These are phyloP conservation scores for Cyclanthera cordifolia DNA, from an alignment of 306 rosid genomes.

Conservation along the genomic window DNA sequence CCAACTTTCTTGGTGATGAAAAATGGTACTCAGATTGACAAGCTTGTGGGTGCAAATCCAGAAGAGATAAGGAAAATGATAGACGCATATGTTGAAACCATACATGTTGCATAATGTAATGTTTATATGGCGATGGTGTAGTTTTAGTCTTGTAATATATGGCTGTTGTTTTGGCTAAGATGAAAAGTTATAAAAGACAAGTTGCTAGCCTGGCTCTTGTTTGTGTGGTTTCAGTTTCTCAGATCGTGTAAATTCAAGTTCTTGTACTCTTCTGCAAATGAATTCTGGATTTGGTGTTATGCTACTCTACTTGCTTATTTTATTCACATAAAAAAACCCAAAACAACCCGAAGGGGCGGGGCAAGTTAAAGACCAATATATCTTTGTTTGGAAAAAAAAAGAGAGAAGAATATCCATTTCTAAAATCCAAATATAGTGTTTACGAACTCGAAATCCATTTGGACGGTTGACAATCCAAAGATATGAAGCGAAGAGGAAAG, in stretches of 20 bases:
- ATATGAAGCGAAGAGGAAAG: not conserved
- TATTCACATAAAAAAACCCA: not conserved
- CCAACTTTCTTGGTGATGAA: conserved; percentile 70
- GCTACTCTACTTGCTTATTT: not conserved
- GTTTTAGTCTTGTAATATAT: not conserved
- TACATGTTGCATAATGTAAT: conserved; percentile 29
- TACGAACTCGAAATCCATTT: not conserved
- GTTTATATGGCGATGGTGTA: not conserved
- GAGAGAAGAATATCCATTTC: too few species aligned
- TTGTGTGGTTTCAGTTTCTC: not conserved
- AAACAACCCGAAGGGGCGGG: too few species aligned
- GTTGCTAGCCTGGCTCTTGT: not conserved
- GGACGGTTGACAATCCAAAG: not conserved
- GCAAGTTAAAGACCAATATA: too few species aligned
- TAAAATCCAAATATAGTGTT: too few species aligned
- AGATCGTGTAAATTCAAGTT: conserved; percentile 6
- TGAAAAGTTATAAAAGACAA: not conserved
- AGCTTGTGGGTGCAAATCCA: conserved; percentile 84
- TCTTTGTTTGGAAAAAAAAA: too few species aligned
- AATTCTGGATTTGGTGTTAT: not conserved
- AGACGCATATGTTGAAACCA: conserved; percentile 38
- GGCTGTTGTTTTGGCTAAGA: conserved; percentile 9
- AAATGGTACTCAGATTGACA: conserved; percentile 40
- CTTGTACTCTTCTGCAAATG: not conserved
- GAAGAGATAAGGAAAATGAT: conserved; percentile 85